These are phyloP conservation scores for Podospora fimiseda DNA, from an alignment of 495 filamentous ascomycete species.

Conservation along the genomic window DNA sequence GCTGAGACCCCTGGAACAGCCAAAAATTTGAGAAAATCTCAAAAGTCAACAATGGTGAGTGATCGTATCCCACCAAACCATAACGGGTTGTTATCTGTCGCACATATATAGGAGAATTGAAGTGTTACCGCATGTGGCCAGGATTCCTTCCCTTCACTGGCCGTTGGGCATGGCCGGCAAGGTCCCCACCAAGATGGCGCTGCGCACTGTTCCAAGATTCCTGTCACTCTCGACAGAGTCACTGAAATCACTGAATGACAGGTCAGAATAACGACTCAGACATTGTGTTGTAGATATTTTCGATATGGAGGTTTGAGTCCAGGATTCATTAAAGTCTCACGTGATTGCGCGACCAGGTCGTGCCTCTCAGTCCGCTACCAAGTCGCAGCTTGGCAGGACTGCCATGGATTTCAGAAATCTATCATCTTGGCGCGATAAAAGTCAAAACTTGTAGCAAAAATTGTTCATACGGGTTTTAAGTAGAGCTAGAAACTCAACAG, in stretches of 20 bases:
- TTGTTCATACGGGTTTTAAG: background rate
- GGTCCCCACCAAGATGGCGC: background rate
- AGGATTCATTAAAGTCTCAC: background rate
- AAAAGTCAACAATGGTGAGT: too few species aligned
- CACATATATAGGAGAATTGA: too few species aligned
- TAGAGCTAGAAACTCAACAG: background rate
- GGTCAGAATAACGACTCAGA: too few species aligned
- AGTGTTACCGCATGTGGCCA: too few species aligned
- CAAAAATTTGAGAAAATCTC: too few species aligned
- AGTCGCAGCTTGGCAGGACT: background rate
- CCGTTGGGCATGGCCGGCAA: background rate
- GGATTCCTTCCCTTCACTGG: too few species aligned
- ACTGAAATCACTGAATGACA: too few species aligned
- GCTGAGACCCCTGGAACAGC: too few species aligned
- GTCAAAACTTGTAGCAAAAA: background rate
- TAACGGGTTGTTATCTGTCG: too few species aligned
- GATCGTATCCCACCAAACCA: too few species aligned
- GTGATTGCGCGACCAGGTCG: background rate
- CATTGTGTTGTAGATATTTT: background rate
- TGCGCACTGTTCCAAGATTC: background rate
- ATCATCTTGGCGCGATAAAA: background rate
- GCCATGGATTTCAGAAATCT: background rate
- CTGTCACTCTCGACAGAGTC: background rate
- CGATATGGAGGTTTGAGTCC: background rate
- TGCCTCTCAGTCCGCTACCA: background rate